These are phyloP conservation scores for Chondrus crispus DNA, from an alignment of 23 red algal genomes.

Conservation along the genomic window DNA sequence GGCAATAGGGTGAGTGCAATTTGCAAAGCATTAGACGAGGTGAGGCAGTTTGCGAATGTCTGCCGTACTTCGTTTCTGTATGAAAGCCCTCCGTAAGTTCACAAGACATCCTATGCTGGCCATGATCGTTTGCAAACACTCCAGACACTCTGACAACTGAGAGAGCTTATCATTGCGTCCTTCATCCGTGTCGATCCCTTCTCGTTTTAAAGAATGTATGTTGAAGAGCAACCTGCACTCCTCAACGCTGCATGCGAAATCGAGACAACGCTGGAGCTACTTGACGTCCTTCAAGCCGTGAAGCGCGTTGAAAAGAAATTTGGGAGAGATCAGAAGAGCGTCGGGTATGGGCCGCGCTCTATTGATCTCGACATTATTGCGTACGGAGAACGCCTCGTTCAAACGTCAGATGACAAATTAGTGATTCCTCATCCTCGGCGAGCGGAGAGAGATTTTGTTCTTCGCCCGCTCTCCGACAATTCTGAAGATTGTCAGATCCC, in stretches of 20 bases:
- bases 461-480: constrained; percentile 70
- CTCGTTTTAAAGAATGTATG: constrained; percentile 61
- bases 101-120: too few species aligned
- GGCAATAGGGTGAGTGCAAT: constrained; percentile 40
- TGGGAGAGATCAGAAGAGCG: neutral
- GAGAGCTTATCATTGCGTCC: too few species aligned
- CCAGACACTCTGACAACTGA: too few species aligned
- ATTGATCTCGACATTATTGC: constrained; percentile 90
- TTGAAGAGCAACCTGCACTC: constrained; percentile 72
- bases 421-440: constrained; percentile 80
- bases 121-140: too few species aligned
- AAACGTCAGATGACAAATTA: constrained; percentile 3
- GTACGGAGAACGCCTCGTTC: constrained; percentile 27
- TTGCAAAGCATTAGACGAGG: neutral
- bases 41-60: neutral
- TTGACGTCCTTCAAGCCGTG: constrained; percentile 46
- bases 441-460: constrained; percentile 82
- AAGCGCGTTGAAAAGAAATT: constrained; percentile 71
- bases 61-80: constrained; percentile 53
- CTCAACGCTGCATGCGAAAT: constrained; percentile 79
- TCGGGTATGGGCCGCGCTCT: constrained; percentile 74
- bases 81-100: constrained; percentile 60
- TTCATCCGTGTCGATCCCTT: too few species aligned
- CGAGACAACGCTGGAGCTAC: constrained; percentile 34
- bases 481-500: neutral